Conservation (phyloP, 208 protist species). For the Tritrichomonas musculus region DNA sequence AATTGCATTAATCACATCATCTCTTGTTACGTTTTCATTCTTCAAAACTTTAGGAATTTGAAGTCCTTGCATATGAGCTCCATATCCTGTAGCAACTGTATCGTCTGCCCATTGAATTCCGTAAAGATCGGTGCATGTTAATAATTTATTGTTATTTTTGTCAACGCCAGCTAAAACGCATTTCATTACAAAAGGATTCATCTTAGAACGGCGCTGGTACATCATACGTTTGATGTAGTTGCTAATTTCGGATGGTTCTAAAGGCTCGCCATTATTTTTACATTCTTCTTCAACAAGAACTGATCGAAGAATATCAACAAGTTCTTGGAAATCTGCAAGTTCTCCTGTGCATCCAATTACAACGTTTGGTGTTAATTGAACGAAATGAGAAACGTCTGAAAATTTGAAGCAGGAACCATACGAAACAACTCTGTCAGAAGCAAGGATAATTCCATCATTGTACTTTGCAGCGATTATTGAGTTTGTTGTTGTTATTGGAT, state of each 20-base stretch:
- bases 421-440: background rate
- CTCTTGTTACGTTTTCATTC: background rate
- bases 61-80: background rate
- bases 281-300: constrained; percentile 5
- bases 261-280: constrained; percentile 8
- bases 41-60: background rate
- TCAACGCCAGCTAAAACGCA: background rate
- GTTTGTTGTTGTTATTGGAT: background rate
- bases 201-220: background rate
- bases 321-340: background rate
- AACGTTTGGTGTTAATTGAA: background rate
- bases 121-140: constrained; percentile 15
- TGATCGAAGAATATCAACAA: background rate
- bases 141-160: background rate
- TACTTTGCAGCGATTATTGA: background rate
- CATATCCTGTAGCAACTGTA: background rate
- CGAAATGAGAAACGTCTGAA: constrained; percentile 20
- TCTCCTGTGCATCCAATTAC: background rate
- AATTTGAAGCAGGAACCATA: background rate
- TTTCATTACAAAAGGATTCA: background rate
- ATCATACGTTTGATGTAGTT: constrained; percentile 11
- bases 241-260: constrained; percentile 7
- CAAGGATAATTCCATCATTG: constrained; percentile 11
- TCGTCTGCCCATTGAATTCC: background rate
- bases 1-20: background rate